Base-by-base conservation (phyloP, 106 monocot species). In the Amphibolis antarctica region DNA sequence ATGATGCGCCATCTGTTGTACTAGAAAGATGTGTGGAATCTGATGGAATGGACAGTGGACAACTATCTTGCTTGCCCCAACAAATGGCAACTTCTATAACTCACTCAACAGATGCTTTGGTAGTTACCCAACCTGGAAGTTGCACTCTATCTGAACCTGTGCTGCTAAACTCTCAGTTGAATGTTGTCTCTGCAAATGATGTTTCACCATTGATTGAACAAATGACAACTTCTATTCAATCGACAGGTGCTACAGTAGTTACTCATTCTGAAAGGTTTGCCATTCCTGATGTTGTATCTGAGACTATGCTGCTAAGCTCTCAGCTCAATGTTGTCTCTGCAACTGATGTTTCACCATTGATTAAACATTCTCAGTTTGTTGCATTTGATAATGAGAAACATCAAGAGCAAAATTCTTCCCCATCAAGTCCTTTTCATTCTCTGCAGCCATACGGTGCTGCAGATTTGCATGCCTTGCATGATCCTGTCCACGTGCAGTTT, bases 11-110 rank as follows among this genome's bases (percentile, higher is more conserved):
- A 2, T 42, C 42, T 44, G 15, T 30, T 44, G 54, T 51, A 10
- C 45, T 44, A 68, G 66, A 57, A 30, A 66, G 60, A 12, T 26
- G 43, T 64, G 21, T 42, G 46, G 45, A 66, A 10, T 64, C 58
- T 53, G 59, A 45, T 70, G 63, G 55, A 55, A n/a, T 64, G 29
- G 66, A 17, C 55, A 64, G 31, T 53, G 42, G 43, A 12, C 58
- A 59, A 50, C 44, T 19, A 7, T 11, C 12, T 64, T 20, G 15
- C 13, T 64, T 22, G 62, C 19, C 61, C 29, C 47, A 48, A 18
- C 14, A 14, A 49, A 49, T 19, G 0, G 49, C 12, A 4, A 49
- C 49, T 14, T 17, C 18, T 49, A 12, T 14, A 19, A 9, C 31
- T 55, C 42, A 67, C 12, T 20, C 28, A 24, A 12, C 21, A 43